phyloP scores from a whole-genome alignment of 257 asterid genomes.

The Echites panduratus region DNA sequence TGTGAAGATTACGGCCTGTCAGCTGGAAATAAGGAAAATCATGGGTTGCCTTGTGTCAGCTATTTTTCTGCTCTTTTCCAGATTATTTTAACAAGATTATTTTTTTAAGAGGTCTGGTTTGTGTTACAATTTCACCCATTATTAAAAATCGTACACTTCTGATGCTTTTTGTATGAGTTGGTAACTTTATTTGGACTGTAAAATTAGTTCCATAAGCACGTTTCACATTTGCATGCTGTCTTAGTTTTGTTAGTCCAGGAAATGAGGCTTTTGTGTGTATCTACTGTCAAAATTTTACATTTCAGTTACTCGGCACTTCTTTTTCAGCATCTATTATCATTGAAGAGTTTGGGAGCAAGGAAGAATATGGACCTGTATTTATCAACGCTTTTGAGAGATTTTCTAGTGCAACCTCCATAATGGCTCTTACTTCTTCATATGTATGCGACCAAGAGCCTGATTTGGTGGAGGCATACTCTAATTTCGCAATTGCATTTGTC shows the following conservation, averaged over 20 bases:
- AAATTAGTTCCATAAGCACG: not conserved
- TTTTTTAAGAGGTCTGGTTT: not conserved
- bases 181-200: not conserved
- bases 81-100: not conserved
- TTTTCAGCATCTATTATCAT: slow-evolving; percentile 71
- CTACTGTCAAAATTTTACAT: not conserved
- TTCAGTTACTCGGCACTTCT: slow-evolving; percentile 23
- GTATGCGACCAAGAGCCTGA: slow-evolving; percentile 96
- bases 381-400: slow-evolving; percentile 69
- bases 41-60: no score
- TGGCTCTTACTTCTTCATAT: slow-evolving; percentile 81
- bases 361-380: slow-evolving; percentile 67
- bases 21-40: no score
- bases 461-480: slow-evolving; percentile 81
- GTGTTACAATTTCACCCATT: not conserved
- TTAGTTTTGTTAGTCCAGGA: slow-evolving; percentile 2
- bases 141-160: not conserved
- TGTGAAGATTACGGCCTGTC: no score
- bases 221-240: not conserved
- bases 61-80: no score
- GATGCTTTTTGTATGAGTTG: not conserved
- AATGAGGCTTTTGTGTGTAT: not conserved
- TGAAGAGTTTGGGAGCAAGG: slow-evolving; percentile 76
- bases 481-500: slow-evolving; percentile 65
- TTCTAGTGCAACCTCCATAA: slow-evolving; percentile 64